Conservation (phyloP, 2,329 filamentous ascomycete species). For the Aspergillus aculeatus region DNA sequence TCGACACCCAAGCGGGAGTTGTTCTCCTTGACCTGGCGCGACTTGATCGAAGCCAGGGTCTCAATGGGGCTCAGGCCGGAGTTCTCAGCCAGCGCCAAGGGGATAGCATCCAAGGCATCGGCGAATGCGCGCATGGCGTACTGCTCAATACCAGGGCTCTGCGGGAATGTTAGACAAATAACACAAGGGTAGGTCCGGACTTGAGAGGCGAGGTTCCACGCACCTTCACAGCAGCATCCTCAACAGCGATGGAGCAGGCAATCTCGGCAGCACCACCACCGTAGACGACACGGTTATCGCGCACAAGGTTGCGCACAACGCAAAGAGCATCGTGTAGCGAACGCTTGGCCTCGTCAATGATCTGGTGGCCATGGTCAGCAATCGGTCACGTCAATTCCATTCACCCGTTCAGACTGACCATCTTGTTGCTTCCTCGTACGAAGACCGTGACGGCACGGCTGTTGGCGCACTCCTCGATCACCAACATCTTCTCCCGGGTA, state of each 20-base stretch:
- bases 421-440: constrained; percentile 97
- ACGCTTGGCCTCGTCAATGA: constrained; percentile 98
- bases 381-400: neutral
- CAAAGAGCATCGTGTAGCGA: constrained; percentile 97
- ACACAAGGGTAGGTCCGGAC: neutral
- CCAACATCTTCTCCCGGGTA: constrained; percentile 97
- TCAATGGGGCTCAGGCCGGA: constrained; percentile 94
- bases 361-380: constrained; percentile 53
- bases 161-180: constrained; percentile 16
- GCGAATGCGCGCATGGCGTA: constrained; percentile 98
- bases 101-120: constrained; percentile 87
- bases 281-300: constrained; percentile 95
- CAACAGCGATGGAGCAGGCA: constrained; percentile 92
- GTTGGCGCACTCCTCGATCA: constrained; percentile 99
- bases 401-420: constrained; percentile 59
- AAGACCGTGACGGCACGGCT: constrained; percentile 95
- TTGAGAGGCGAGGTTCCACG: constrained; percentile 9
- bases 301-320: constrained; percentile 93
- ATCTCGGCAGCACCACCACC: constrained; percentile 96
- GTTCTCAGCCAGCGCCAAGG: constrained; percentile 97
- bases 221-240: constrained; percentile 84
- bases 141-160: constrained; percentile 94
- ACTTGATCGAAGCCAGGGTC: constrained; percentile 91
- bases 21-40: constrained; percentile 86
- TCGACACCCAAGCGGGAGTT: constrained; percentile 83